These are phyloP conservation scores for Castanea sativa DNA, from an alignment of 306 rosid species.

Conservation along the genomic window DNA sequence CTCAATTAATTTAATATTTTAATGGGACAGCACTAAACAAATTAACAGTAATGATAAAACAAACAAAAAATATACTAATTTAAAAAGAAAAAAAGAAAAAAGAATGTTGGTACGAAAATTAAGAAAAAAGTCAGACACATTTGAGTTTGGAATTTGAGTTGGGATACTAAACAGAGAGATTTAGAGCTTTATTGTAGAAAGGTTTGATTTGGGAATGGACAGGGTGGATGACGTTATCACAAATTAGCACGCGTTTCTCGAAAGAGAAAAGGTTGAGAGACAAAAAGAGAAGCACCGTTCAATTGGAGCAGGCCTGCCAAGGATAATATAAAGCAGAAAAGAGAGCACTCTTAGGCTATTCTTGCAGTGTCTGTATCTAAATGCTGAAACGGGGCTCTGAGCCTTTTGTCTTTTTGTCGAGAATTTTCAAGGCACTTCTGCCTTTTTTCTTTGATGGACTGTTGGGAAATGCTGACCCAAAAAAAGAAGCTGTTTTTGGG, in stretches of 20 bases:
- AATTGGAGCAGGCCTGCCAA: conserved; percentile 46
- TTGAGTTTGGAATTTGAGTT: background rate
- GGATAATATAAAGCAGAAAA: background rate
- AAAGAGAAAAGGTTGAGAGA: conserved; percentile 50
- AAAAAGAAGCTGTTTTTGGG: background rate
- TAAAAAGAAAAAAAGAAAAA: background rate
- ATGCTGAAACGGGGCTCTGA: conserved; percentile 49
- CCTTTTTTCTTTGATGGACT: conserved; percentile 13
- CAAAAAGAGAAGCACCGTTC: conserved; percentile 48
- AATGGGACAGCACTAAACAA: background rate
- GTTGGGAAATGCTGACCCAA: conserved; percentile 20
- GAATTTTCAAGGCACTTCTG: conserved; percentile 58
- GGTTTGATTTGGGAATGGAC: conserved; percentile 3
- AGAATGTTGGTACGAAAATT: background rate
- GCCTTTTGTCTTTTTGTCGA: conserved; percentile 69
- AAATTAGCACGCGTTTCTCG: conserved; percentile 64
- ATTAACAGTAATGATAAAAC: conserved; percentile 15
- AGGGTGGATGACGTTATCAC: conserved; percentile 64
- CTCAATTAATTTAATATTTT: background rate
- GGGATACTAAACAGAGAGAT: background rate
- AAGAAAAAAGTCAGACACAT: too few species aligned
- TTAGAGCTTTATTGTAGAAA: background rate
- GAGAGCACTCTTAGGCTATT: conserved; percentile 16
- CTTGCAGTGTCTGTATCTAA: conserved; percentile 28
- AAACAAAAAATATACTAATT: conserved; percentile 27